Conservation (phyloP, 148 eudicot species). For the Fagopyrum tataricum region DNA sequence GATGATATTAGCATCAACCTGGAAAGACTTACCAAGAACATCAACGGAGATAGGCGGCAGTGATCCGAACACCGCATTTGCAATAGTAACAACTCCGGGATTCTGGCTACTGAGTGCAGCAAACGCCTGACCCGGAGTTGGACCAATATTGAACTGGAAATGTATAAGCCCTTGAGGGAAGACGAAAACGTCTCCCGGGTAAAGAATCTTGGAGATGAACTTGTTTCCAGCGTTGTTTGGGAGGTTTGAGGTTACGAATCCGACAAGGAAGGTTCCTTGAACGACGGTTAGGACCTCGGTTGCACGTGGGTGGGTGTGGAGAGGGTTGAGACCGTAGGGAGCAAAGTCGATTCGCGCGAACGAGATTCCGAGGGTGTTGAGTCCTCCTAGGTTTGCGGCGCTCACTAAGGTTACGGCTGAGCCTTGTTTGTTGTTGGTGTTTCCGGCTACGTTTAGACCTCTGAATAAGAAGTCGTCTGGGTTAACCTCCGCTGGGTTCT, state of each 20-base stretch:
- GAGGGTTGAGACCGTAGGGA: neutral
- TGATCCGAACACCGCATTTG: neutral
- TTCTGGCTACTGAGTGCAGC: neutral
- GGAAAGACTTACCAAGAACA: neutral
- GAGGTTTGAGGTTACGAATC: neutral
- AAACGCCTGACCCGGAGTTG: neutral
- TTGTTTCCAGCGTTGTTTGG: neutral
- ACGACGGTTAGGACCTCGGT: neutral
- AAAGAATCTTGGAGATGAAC: neutral
- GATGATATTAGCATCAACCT: neutral
- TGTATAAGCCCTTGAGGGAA: neutral
- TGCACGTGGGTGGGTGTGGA: neutral
- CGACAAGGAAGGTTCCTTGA: neutral
- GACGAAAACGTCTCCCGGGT: constrained; percentile 1
- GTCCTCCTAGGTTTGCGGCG: neutral
- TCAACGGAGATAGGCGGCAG: neutral
- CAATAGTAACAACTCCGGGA: neutral
- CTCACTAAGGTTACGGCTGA: constrained; percentile 8
- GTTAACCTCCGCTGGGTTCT: neutral
- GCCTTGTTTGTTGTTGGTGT: constrained; percentile 13
- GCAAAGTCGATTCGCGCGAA: neutral
- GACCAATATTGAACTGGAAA: neutral
- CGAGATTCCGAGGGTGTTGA: neutral
- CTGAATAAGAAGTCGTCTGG: constrained; percentile 13
- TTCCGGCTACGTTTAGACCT: neutral